Evolutionary conservation across 2,329 filamentous ascomycete genomes (phyloP), one percentile per base, ranked within the genome.

Genomic region (Piedraia hortae): DNA sequence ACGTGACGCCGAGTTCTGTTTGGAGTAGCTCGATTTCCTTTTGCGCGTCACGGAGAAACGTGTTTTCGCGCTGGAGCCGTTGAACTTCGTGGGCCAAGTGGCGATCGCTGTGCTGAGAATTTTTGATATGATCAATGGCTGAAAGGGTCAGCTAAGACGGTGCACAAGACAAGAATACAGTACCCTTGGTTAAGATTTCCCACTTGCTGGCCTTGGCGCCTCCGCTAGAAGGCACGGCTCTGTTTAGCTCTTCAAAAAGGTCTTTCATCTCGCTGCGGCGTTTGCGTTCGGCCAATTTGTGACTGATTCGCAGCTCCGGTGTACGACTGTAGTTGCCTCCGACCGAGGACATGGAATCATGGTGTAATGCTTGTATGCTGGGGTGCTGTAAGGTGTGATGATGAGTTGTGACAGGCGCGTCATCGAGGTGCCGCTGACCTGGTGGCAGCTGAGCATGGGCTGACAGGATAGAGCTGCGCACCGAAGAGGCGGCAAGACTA

Each of bases 171-270:
- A 4, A 21, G 9, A 12, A 19, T 6, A 5, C 15, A n/a, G n/a
- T 20, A 80, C 74, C 71, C 53, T 82, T 82, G 3, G 71, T 78
- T 9, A 88, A 42, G 21, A 82, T 78, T 35, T 88, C 74, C 74
- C 74, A 88, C 35, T 88, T 88, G 33, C 72, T 80, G 0, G 74
- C 74, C 42, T 85, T 88, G 12, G 69, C 70, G 2, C 74, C 74
- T 9, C 74, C 62, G 35, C 75, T 73, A 33, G 77, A 70, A 1
- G 73, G 73, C 48, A 82, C 67, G 16, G 77, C 53, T 32, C 72
- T 67, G 32, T 75, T 62, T 5, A 85, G 49, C 34, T 75, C 68
- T 32, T 85, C 74, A 37, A 85, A 85, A 0, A 85, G 48, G 36
- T 74, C 68, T 47, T 85, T 85, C 74, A 85, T 85, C 41, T 85